Base-by-base conservation (phyloP, 805 yeast genomes). In the Saccharomycodes ludwigii region DNA sequence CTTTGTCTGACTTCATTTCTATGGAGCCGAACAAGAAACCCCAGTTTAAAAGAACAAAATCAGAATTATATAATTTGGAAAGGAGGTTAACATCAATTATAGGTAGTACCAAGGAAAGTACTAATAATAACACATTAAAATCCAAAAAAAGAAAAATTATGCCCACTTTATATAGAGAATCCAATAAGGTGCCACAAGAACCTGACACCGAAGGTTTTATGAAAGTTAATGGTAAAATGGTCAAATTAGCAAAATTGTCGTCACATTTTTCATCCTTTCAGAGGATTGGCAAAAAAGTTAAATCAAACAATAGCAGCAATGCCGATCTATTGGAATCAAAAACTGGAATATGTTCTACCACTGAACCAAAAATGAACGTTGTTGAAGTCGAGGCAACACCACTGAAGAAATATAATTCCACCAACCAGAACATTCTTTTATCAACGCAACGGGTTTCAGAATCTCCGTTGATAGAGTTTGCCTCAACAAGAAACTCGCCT, bases 231-330 rank as follows among this genome's bases (percentile, higher is more conserved):
- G 43, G 46, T 26, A 32, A 49, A 19, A 20, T 21, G 9, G 27
- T 34, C 52, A 52, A 31, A 48, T 41, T 31, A 41, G 60, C 21
- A 50, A 53, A 33, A 34, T 48, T 18, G 41, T 53, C 3, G 46
- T 50, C 16, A 31, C 44, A 4, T 50, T 46, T 3, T 23, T 35
- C 25, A 12, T 33, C 25, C 7, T 35, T 33, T 19, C 30, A 30
- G 22, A 26, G 37, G 19, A 31, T 29, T 11, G 37, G 37, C 8
- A 34, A 34, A 29, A 24, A 22, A 26, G n/a, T n/a, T n/a, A n/a
- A n/a, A n/a, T n/a, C n/a, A n/a, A n/a, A n/a, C n/a, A n/a, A n/a
- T n/a, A n/a, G n/a, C n/a, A n/a, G n/a, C n/a, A n/a, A n/a, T n/a
- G n/a, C n/a, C n/a, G n/a, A n/a, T n/a, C n/a, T n/a, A n/a, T n/a